Evolutionary conservation across 192 early-diverging fungal genomes (phyloP).

Genomic region (Entomortierella parvispora): DNA sequence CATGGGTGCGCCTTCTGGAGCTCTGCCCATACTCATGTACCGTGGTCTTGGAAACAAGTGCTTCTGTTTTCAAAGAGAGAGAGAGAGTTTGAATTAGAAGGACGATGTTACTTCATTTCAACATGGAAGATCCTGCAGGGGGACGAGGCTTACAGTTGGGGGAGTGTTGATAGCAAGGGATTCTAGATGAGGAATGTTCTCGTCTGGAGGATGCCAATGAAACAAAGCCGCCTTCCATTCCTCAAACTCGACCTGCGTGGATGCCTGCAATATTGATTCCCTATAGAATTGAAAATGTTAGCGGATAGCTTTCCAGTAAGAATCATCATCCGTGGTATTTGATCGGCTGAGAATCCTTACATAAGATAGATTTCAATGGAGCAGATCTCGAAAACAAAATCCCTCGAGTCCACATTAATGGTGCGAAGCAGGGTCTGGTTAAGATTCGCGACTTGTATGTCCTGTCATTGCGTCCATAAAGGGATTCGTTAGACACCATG

Average conservation of each 20-base stretch:
- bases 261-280: slow-evolving; percentile 45
- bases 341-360: slow-evolving; percentile 4
- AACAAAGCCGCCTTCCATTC: slow-evolving; percentile 50
- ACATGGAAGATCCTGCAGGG: background rate
- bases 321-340: background rate
- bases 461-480: slow-evolving; percentile 13
- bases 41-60: slow-evolving; percentile 23
- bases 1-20: slow-evolving; percentile 3
- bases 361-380: slow-evolving; percentile 47
- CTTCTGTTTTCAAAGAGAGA: slow-evolving; percentile 16
- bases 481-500: no score
- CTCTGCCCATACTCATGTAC: slow-evolving; percentile 26
- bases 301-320: background rate
- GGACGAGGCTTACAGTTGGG: slow-evolving; percentile 14
- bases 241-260: slow-evolving; percentile 44
- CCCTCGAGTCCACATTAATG: slow-evolving; percentile 31
- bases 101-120: no score
- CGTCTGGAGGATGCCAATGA: slow-evolving; percentile 48
- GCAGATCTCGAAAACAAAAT: slow-evolving; percentile 51
- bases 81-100: no score
- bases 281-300: slow-evolving; percentile 2
- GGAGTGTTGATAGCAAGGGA: slow-evolving; percentile 28
- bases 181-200: slow-evolving; percentile 40
- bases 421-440: slow-evolving; percentile 41
- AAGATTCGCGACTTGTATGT: slow-evolving; percentile 45